These are phyloP conservation scores for Tremella fuciformis DNA, from an alignment of 768 basidiomycete species.

Conservation along the genomic window DNA sequence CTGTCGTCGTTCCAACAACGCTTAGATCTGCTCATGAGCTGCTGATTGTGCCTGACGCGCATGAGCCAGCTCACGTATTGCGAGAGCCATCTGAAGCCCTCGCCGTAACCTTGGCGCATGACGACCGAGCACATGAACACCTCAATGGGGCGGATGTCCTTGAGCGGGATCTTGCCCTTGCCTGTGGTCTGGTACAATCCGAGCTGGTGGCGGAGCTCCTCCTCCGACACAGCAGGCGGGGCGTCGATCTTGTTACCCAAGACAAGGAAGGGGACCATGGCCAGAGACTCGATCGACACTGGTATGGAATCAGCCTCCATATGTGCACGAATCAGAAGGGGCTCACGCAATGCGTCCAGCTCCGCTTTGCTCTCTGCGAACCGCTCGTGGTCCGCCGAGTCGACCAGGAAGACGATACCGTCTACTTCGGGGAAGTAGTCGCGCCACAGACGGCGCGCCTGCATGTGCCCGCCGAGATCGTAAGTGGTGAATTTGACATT, in stretches of 20 bases:
- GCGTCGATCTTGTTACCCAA: constrained; percentile 99
- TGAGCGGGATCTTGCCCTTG: constrained; percentile 97
- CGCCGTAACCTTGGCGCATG: constrained; percentile 96
- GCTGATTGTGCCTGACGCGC: background rate
- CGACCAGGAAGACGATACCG: constrained; percentile 96
- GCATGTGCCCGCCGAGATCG: constrained; percentile 95
- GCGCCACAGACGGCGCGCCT: constrained; percentile 98
- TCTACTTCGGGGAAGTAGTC: constrained; percentile 99
- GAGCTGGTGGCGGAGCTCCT: constrained; percentile 90
- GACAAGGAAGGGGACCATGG: constrained; percentile 95
- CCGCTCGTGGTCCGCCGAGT: constrained; percentile 93
- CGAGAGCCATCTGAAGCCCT: constrained; percentile 97
- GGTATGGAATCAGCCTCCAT: background rate
- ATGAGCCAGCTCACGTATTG: constrained; percentile 72
- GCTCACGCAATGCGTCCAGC: constrained; percentile 74
- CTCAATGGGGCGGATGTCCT: constrained; percentile 95
- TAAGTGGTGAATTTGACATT: constrained; percentile 99
- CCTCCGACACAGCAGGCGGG: constrained; percentile 94
- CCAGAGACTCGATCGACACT: constrained; percentile 87
- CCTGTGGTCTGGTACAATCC: constrained; percentile 99
- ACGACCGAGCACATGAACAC: constrained; percentile 99
- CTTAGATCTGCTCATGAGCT: constrained; percentile 7
- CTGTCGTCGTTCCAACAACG: background rate
- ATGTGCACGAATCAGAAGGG: background rate
- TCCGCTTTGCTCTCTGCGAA: constrained; percentile 96